Base-by-base conservation (phyloP, 2,329 filamentous ascomycete species). In the Colletotrichum karsti region DNA sequence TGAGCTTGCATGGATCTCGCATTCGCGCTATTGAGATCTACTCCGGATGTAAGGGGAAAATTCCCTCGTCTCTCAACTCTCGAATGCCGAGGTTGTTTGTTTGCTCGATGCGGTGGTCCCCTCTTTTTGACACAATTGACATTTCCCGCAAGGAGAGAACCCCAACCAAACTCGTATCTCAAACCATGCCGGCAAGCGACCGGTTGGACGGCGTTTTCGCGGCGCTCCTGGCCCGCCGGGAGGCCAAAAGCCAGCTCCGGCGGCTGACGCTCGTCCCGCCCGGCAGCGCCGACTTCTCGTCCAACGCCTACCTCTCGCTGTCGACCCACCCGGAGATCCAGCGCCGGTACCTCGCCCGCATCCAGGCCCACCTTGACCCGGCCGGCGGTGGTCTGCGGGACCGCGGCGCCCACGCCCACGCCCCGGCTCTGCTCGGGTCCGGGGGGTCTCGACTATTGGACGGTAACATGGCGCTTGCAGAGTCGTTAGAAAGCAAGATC, bases 291-390 rank as follows among this genome's bases (percentile, higher is more conserved):
- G 93, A 97, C 79, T 92, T 97, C 74, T 91, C 91, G 22, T 95
- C 93, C 74, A 91, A 94, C 77, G 88, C 88, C 62, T 92, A 96
- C 76, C 93, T 97, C 66, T 94, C 94, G 54, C 91, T 95, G 6
- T 90, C 93, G 1, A 76, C 75, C 3, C 76, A 81, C 35, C 74
- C 78, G 0, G 76, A 75, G 13, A 61, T 88, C 7, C 91, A 92
- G 78, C 85, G 90, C 74, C 90, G 88, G 7, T 95, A 90, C 75
- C 83, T 95, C 18, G 63, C 70, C 3, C 72, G 77, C 0, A 70
- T 85, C 10, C 24, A 68, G 56, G 51, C 59, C 51, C 44, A 56
- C 64, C 37, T 59, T 56, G 53, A 33, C 73, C 10, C 48, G 53
- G 63, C 72, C 2, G 20, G 4, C 12, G 13, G 18, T 15, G 13